Evolutionary conservation across 148 eudicot genomes (phyloP).

Genomic region (Vaccinium macrocarpon): DNA sequence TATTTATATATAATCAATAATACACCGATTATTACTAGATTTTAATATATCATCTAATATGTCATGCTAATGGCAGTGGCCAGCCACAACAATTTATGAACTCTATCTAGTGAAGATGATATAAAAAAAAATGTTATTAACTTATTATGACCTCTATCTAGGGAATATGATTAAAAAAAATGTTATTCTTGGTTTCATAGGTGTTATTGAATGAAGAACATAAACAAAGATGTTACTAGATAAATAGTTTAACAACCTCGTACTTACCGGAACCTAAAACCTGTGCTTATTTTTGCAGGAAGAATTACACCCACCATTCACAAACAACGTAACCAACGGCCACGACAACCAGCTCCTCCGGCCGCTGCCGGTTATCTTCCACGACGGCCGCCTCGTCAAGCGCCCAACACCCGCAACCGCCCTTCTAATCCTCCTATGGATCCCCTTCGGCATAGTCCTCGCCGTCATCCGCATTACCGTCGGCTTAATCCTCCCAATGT

Average conservation of each 20-base stretch:
- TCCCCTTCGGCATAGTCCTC: constrained; percentile 64
- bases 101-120: not conserved
- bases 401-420: constrained; percentile 68
- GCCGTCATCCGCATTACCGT: constrained; percentile 55
- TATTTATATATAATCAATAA: too few relatives aligned
- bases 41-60: too few relatives aligned
- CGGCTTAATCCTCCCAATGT: constrained; percentile 57
- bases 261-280: not conserved
- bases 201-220: not conserved
- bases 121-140: too few relatives aligned
- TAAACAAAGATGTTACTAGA: too few relatives aligned
- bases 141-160: not conserved
- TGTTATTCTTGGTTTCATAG: too few relatives aligned
- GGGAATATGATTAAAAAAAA: too few relatives aligned
- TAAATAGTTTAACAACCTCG: not conserved
- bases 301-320: constrained; percentile 43
- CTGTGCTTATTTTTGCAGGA: constrained; percentile 29
- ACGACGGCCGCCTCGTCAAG: constrained; percentile 82
- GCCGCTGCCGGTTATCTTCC: constrained; percentile 91
- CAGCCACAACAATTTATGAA: too few relatives aligned
- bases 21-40: too few relatives aligned
- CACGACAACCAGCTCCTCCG: constrained; percentile 34
- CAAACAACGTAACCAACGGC: not conserved
- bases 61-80: too few relatives aligned
- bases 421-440: constrained; percentile 70